Percentiles rank a stretch among this genome's conserved stretches.
Conservation (phyloP, 2,329 filamentous ascomycete genomes). For the Aspergillus glaucus region DNA sequence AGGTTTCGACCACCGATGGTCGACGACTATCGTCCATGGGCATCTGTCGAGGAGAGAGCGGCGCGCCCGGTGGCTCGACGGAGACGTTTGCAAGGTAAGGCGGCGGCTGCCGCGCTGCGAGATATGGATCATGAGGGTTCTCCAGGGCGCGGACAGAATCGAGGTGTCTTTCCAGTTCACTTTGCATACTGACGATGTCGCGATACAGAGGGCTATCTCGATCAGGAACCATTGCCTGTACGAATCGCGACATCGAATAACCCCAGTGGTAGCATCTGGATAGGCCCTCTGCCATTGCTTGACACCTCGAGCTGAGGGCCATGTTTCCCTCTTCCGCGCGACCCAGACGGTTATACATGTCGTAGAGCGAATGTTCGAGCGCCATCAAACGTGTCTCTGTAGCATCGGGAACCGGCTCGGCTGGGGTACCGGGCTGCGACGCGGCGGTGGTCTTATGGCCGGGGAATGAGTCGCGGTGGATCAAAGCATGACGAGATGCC, state of each 20-base stretch:
- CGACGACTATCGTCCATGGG: constrained; percentile 78
- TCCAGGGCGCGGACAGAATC: constrained; percentile 53
- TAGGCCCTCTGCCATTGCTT: constrained; percentile 74
- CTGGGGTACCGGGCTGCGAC: constrained; percentile 77
- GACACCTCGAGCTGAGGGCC: constrained; percentile 72
- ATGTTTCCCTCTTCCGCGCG: constrained; percentile 79
- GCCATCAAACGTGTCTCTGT: constrained; percentile 67
- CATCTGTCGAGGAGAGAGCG: constrained; percentile 80
- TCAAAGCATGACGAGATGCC: constrained; percentile 85
- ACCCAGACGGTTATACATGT: constrained; percentile 67
- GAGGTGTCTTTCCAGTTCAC: constrained; percentile 57
- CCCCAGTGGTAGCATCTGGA: constrained; percentile 71
- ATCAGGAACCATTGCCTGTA: constrained; percentile 67
- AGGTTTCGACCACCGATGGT: constrained; percentile 57
- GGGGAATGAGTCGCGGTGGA: constrained; percentile 84
- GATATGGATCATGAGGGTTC: constrained; percentile 58
- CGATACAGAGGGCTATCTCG: constrained; percentile 71
- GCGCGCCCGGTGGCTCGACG: constrained; percentile 63
- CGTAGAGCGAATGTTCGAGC: constrained; percentile 77
- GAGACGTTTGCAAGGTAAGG: constrained; percentile 54
- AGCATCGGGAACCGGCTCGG: constrained; percentile 73
- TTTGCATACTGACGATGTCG: constrained; percentile 60
- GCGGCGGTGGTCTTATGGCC: constrained; percentile 64
- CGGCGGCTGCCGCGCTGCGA: constrained; percentile 54
- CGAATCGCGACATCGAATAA: constrained; percentile 70